Percentiles rank a stretch among this genome's conserved stretches.
These are phyloP conservation scores for Isabelozyma rhagii DNA, from an alignment of 805 yeast species.

Conservation along the genomic window DNA sequence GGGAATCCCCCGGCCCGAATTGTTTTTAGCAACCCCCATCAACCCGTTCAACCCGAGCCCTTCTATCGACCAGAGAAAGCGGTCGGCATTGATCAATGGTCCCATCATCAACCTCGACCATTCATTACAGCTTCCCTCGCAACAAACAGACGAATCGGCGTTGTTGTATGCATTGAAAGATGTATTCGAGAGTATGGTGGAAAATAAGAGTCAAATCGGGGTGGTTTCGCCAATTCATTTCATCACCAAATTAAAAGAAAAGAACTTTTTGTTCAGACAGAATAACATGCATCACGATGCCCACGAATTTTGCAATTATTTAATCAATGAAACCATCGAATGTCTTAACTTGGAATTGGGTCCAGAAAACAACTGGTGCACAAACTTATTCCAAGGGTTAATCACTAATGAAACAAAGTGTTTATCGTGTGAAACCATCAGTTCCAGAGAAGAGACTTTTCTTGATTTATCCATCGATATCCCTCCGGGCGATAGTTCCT, in stretches of 20 bases:
- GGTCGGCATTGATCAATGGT: conserved; percentile 73
- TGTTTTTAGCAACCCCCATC: conserved; percentile 27
- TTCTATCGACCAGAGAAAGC: conserved; percentile 68
- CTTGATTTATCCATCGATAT: conserved; percentile 84
- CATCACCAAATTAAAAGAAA: conserved; percentile 71
- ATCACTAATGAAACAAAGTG: conserved; percentile 88
- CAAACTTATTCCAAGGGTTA: conserved; percentile 76
- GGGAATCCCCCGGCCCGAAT: conserved; percentile 42
- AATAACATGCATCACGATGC: conserved; percentile 96
- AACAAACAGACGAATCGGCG: conserved; percentile 25
- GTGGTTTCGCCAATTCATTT: conserved; percentile 80
- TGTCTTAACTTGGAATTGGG: conserved; percentile 45
- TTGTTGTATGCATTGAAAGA: conserved; percentile 70
- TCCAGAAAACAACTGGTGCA: conserved; percentile 48
- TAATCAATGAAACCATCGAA: conserved; percentile 67
- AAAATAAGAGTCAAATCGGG: conserved; percentile 66
- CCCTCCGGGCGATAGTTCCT: conserved; percentile 53
- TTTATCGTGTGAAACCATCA: conserved; percentile 78
- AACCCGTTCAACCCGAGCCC: conserved; percentile 40
- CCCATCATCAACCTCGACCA: conserved; percentile 84
- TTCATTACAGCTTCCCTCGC: conserved; percentile 44
- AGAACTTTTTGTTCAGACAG: conserved; percentile 80
- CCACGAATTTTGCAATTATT: conserved; percentile 88
- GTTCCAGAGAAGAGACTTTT: conserved; percentile 81
- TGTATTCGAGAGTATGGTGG: conserved; percentile 78